Evolutionary conservation across 2,329 filamentous ascomycete genomes (phyloP).

Genomic region (Penicillium sp.): DNA sequence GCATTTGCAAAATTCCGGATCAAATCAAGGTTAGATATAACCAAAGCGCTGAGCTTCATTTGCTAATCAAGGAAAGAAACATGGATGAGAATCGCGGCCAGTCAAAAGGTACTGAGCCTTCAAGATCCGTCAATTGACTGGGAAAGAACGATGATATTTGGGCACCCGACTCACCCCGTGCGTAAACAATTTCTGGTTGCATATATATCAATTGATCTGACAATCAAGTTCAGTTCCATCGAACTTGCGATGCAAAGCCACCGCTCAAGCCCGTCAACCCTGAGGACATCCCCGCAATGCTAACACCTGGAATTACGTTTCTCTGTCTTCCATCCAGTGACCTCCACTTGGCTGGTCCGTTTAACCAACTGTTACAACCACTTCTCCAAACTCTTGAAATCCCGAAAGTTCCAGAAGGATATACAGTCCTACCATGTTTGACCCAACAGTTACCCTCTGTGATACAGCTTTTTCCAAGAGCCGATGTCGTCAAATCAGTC

Average conservation of each 20-base stretch:
- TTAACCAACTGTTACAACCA: slow-evolving; percentile 16
- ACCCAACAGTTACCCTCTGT: slow-evolving; percentile 20
- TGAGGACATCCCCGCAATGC: slow-evolving; percentile 9
- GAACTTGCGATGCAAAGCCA: slow-evolving; percentile 3
- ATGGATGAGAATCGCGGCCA: slow-evolving; percentile 5
- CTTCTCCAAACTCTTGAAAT: slow-evolving; percentile 17
- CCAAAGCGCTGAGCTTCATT: background rate
- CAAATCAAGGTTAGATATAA: background rate
- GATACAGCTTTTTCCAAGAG: slow-evolving; percentile 13
- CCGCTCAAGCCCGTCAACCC: background rate
- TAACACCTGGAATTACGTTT: slow-evolving; percentile 19
- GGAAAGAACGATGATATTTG: slow-evolving; percentile 4
- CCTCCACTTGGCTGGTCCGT: slow-evolving; percentile 15
- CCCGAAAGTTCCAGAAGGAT: background rate
- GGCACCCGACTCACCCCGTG: slow-evolving; percentile 9
- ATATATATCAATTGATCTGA: background rate
- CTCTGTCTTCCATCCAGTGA: slow-evolving; percentile 16
- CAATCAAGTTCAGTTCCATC: background rate
- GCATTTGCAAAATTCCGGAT: background rate
- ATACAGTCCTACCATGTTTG: slow-evolving; percentile 18
- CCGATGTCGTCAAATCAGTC: slow-evolving; percentile 9
- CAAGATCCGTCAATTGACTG: background rate
- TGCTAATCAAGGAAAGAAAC: background rate
- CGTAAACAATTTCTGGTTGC: background rate
- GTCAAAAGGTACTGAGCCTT: background rate